Evolutionary conservation across 768 basidiomycete species (phyloP).

Genomic region (Cystobasidium tubakii): DNA sequence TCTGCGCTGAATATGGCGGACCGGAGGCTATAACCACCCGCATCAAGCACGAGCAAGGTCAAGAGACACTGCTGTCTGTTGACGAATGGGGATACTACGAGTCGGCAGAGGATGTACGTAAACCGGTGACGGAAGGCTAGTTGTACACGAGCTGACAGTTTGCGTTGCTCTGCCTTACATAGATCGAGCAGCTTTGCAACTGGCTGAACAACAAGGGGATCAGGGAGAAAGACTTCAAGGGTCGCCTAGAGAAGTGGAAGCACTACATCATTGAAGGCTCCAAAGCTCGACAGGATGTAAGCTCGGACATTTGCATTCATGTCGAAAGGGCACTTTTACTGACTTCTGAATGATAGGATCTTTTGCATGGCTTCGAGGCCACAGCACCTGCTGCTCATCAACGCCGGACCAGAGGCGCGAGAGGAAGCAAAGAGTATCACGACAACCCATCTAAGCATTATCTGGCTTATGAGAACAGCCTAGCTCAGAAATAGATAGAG

Average conservation of each 20-base stretch:
- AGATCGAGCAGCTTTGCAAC: conserved; percentile 3
- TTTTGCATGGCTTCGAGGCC: conserved; percentile 17
- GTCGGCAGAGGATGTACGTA: neutral
- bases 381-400: conserved; percentile 3
- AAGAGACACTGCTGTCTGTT: neutral
- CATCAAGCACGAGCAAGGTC: conserved; percentile 3
- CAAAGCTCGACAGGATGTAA: conserved; percentile 4
- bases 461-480: conserved; percentile 32
- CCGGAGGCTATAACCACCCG: neutral
- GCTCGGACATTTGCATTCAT: neutral
- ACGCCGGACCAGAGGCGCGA: neutral
- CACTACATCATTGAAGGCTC: conserved; percentile 11
- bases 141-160: too few relatives aligned
- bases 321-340: too few relatives aligned
- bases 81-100: conserved; percentile 33
- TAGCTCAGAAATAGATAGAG: conserved; percentile 20
- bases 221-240: neutral
- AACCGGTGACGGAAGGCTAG: too few relatives aligned
- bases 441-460: conserved; percentile 17
- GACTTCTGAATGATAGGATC: neutral
- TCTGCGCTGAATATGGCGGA: conserved; percentile 46
- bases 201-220: conserved; percentile 15
- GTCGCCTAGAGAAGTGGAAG: conserved; percentile 11
- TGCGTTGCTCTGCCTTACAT: neutral
- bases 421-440: conserved; percentile 3